Base-by-base conservation (phyloP, 306 rosid genomes). In the Acacia acuminata region DNA sequence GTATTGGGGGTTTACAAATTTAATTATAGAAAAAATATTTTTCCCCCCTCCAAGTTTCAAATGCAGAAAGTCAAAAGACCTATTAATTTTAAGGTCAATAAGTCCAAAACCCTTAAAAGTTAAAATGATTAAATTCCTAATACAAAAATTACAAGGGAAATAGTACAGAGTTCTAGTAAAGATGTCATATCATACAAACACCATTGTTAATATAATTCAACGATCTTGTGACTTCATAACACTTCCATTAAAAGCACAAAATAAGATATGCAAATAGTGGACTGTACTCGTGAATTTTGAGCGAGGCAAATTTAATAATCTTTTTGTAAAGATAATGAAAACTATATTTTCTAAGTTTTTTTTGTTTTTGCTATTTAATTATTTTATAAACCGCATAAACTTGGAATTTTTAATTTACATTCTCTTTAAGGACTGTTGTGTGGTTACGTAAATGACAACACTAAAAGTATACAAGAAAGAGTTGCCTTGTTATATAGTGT, bases 181-280 rank as follows among this genome's bases (percentile, higher is more conserved):
- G 25, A 81, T 75, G 75, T 53, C 84, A 66, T 66, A 68, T 67
- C 77, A 19, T 42, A 76, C 58, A 67, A 40, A 56, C 8, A 55
- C 67, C 34, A 11, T 64, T 48, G 48, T 24, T 22, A 11, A 45
- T 19, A n/a, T 43, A 71, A 58, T 72, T 34, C 43, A 25, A 17
- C 64, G 56, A 15, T 8, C 36, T 38, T 58, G 14, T 56, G 61
- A 55, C 71, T 56, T 43, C 77, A 13, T 79, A 19, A 0, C 36
- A 43, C 64, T 45, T 64, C 60, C 65, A 66, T 66, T 27, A 66
- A 66, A 66, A 19, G 27, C 64, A 11, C n/a, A 77, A 25, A 45
- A 67, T 67, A 61, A 25, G 24, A 3, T 17, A 63, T 68, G 47
- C 55, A 32, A 8, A 34, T 66, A 66, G 40, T 48, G 40, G 48